Conservation (phyloP, 495 filamentous ascomycete genomes). For the Massariosphaeria phaeospora region DNA sequence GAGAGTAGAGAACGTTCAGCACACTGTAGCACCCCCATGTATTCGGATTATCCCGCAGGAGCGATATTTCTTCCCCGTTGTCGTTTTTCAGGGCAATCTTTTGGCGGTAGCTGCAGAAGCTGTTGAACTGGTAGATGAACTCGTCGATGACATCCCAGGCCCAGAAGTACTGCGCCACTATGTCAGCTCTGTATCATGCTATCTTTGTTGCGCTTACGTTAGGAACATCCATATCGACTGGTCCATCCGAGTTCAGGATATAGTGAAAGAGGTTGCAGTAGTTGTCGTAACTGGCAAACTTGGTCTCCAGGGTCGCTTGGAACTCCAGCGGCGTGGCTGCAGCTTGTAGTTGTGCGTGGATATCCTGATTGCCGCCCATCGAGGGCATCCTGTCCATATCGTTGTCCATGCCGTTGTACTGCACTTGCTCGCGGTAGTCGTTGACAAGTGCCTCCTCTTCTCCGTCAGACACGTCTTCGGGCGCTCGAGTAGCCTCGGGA, state of each 20-base stretch:
- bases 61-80: conserved; percentile 81
- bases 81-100: conserved; percentile 78
- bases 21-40: conserved; percentile 99
- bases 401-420: conserved; percentile 78
- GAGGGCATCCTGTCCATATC: conserved; percentile 60
- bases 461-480: conserved; percentile 77
- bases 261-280: conserved; percentile 99
- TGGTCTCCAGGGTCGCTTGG: conserved; percentile 86
- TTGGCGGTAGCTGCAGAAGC: conserved; percentile 93
- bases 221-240: conserved; percentile 91
- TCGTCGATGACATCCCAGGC: conserved; percentile 99
- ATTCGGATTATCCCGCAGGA: conserved; percentile 93
- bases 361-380: conserved; percentile 54
- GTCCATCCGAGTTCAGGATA: conserved; percentile 96
- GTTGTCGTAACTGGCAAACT: conserved; percentile 97
- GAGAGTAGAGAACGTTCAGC: conserved; percentile 96
- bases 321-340: conserved; percentile 94
- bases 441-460: conserved; percentile 91
- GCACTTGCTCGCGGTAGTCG: conserved; percentile 92
- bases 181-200: not conserved
- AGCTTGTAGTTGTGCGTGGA: conserved; percentile 81
- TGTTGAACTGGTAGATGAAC: conserved; percentile 99
- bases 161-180: conserved; percentile 80
- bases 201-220: conserved; percentile 53
- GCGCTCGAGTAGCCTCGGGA: conserved; percentile 20